These are phyloP conservation scores for Candida sojae DNA, from an alignment of 1,139 yeast species.

Conservation along the genomic window DNA sequence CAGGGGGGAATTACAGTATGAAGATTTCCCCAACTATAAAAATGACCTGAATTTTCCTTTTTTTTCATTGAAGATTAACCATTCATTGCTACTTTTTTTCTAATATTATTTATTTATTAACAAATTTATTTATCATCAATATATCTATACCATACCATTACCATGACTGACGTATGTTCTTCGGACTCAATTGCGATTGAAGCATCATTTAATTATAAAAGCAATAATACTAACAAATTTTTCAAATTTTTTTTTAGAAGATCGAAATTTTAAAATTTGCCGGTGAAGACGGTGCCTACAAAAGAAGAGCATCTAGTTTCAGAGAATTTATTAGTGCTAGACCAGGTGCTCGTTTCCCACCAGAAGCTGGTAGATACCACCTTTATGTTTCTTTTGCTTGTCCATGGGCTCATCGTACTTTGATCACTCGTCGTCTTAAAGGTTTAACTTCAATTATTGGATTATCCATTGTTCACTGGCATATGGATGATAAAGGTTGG, in stretches of 20 bases:
- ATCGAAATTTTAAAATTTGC: slow-evolving; percentile 47
- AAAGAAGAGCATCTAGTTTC: slow-evolving; percentile 48
- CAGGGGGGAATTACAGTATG: not conserved
- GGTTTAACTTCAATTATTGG: slow-evolving; percentile 67
- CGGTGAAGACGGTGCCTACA: slow-evolving; percentile 53
- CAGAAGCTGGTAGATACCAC: slow-evolving; percentile 83
- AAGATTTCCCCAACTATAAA: slow-evolving; percentile 1
- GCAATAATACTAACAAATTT: not conserved
- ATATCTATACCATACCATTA: not conserved
- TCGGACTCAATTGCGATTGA: not conserved
- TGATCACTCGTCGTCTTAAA: slow-evolving; percentile 75
- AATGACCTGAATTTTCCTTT: not conserved
- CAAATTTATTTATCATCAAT: not conserved
- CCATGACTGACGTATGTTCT: slow-evolving; percentile 13
- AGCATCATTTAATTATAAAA: not conserved
- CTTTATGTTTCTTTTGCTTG: slow-evolving; percentile 86
- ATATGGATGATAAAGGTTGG: slow-evolving; percentile 86
- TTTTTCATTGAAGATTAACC: not conserved
- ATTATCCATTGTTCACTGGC: slow-evolving; percentile 86
- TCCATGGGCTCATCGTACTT: slow-evolving; percentile 94
- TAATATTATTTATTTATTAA: not conserved
- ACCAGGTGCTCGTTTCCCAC: slow-evolving; percentile 62
- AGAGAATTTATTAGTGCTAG: slow-evolving; percentile 62
- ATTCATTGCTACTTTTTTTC: not conserved
- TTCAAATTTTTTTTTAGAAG: slow-evolving; percentile 3